Evolutionary conservation across 192 early-diverging fungal species (phyloP), one percentile per base, ranked within the genome.

Genomic region (Umbelopsis sp.): DNA sequence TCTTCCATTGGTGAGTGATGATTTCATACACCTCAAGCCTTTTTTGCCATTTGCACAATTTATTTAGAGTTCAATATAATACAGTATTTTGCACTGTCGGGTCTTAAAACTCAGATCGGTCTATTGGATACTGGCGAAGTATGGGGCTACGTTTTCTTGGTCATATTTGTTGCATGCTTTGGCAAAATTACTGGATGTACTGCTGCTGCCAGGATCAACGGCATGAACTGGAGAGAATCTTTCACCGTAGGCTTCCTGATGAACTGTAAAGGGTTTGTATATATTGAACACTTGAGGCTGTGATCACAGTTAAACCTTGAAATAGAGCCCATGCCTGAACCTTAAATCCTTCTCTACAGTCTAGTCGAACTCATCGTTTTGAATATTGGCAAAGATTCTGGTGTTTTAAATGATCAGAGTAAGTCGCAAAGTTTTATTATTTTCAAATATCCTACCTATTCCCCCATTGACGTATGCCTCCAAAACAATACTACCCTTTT

Each of bases 361-460:
- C 84, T 98, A 31, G 94, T 98, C 22, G 97, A 98, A 77, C 83
- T 98, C 8, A 97, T 97, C 69, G 95, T 98, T 34, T 86, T 98
- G 9, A 98, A 98, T 80, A 89, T 98, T 69, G 96, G 97, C 12
- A 83, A 91, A 70, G 82, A 93, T 43, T 93, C 95, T 1, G 87
- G 88, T 9, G 93, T 97, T 24, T 91, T 98, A 59, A 90, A 91
- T 50, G 87, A 88, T 67, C 74, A 75, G 66, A 59, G 74, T 80
- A 73, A 44, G 74, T 44, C 56, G 72, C 76, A 24, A 24, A 16
- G 16, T 74, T 76, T 31, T 25, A 8, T 16, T 20, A 32, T 47
- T 32, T 69, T 34, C 1, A 34, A 21, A 20, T 1, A n/a, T 34
- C 62, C n/a, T 45, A 25, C 22, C 16, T 44, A 29, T 36, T 31